A percentile compares a stretch with the other conserved stretches of the same genome.
phyloP scores from a whole-genome alignment of 2,329 filamentous ascomycete genomes.

The Tolypocladium album region DNA sequence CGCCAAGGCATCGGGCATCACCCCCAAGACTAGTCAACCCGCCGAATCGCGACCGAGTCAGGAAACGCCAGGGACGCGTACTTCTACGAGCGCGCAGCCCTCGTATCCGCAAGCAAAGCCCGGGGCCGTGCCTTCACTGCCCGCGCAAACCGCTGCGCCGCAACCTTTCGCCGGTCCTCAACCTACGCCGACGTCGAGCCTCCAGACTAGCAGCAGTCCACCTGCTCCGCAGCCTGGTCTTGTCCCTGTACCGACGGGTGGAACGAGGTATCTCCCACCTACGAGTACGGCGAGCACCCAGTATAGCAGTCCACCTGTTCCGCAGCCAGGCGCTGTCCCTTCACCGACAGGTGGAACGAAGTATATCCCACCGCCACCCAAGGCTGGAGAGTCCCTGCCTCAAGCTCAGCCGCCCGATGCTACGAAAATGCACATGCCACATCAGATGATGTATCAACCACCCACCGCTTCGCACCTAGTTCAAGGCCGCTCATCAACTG shows the following conservation, averaged over 20 bases:
- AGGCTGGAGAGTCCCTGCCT: slow-evolving; percentile 32
- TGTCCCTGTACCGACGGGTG: slow-evolving; percentile 30
- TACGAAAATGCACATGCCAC: slow-evolving; percentile 32
- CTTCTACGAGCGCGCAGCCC: slow-evolving; percentile 9
- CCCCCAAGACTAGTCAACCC: slow-evolving; percentile 29
- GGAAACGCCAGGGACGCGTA: slow-evolving; percentile 18
- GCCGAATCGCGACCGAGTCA: slow-evolving; percentile 1
- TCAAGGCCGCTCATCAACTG: slow-evolving; percentile 35
- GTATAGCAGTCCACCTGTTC: slow-evolving; percentile 34
- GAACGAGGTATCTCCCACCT: slow-evolving; percentile 28
- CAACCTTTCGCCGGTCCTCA: slow-evolving; percentile 22
- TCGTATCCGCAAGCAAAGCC: slow-evolving; percentile 33
- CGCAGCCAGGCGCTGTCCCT: slow-evolving; percentile 47
- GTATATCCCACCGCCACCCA: slow-evolving; percentile 39
- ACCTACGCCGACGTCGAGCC: slow-evolving; percentile 30
- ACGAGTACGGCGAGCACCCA: slow-evolving; percentile 11
- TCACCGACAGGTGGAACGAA: slow-evolving; percentile 21
- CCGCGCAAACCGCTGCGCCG: slow-evolving; percentile 29
- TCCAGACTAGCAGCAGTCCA: slow-evolving; percentile 22
- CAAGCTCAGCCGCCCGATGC: slow-evolving; percentile 19
- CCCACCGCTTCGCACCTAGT: slow-evolving; percentile 28
- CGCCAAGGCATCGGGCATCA: slow-evolving; percentile 38
- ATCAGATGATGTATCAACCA: slow-evolving; percentile 38
- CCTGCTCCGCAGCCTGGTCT: slow-evolving; percentile 49
- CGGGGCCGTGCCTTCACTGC: slow-evolving; percentile 32